Evolutionary conservation across 768 basidiomycete species (phyloP).

Genomic region (Lentinula edodes): DNA sequence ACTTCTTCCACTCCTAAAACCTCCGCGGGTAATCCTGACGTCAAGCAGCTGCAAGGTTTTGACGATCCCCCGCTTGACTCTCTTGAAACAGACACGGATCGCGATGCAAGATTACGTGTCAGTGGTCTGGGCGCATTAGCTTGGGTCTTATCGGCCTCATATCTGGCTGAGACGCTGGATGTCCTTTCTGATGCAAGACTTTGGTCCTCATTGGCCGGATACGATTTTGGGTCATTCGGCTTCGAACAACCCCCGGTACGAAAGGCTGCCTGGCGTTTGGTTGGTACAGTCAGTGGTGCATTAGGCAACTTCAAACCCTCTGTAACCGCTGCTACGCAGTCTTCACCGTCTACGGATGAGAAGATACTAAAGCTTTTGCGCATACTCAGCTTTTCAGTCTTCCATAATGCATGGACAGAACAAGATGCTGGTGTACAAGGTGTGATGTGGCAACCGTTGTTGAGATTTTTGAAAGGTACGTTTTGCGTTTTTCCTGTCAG

Average conservation of each 20-base stretch:
- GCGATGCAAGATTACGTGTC: slow-evolving; percentile 63
- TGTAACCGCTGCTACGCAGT: background rate
- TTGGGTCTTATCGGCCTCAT: slow-evolving; percentile 50
- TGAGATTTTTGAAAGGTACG: slow-evolving; percentile 69
- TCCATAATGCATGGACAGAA: slow-evolving; percentile 70
- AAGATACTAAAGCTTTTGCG: slow-evolving; percentile 25
- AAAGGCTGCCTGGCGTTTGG: slow-evolving; percentile 59
- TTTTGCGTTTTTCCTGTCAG: background rate
- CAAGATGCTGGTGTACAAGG: slow-evolving; percentile 62
- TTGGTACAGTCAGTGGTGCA: slow-evolving; percentile 34
- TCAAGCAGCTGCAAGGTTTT: slow-evolving; percentile 42
- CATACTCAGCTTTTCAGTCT: slow-evolving; percentile 47
- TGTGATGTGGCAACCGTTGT: slow-evolving; percentile 63
- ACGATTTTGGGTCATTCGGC: slow-evolving; percentile 47
- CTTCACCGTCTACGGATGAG: slow-evolving; percentile 15
- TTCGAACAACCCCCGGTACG: slow-evolving; percentile 66
- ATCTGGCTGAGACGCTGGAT: slow-evolving; percentile 20
- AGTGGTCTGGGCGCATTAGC: slow-evolving; percentile 60
- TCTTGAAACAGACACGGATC: slow-evolving; percentile 58
- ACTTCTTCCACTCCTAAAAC: slow-evolving; percentile 10
- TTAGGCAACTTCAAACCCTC: slow-evolving; percentile 16
- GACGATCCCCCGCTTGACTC: slow-evolving; percentile 28
- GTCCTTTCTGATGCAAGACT: slow-evolving; percentile 45
- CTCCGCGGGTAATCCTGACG: slow-evolving; percentile 29
- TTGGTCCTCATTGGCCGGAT: slow-evolving; percentile 53